These are phyloP conservation scores for Apophysomyces sp. DNA, from an alignment of 371 early-diverging fungal genomes.

Conservation along the genomic window DNA sequence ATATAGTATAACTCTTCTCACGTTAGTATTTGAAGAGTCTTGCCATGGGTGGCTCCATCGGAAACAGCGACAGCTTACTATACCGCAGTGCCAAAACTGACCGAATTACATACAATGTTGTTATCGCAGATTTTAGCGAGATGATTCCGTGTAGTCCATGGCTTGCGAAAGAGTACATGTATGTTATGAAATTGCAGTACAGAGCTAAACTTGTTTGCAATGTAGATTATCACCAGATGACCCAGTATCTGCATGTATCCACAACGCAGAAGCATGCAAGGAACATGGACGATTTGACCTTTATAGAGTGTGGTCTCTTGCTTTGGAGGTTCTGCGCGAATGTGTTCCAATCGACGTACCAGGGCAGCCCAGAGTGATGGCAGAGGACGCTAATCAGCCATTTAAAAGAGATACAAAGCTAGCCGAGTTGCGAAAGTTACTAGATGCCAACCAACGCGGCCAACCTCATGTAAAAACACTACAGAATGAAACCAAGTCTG, in stretches of 20 bases:
- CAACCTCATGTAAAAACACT: background rate
- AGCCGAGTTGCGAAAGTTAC: conserved; percentile 16
- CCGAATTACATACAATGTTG: conserved; percentile 39
- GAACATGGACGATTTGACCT: conserved; percentile 54
- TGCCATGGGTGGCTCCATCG: conserved; percentile 27
- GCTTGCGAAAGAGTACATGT: conserved; percentile 59
- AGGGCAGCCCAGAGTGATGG: conserved; percentile 13
- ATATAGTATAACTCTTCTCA: no score
- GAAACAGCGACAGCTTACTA: conserved; percentile 30
- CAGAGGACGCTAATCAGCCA: conserved; percentile 2
- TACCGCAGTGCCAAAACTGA: conserved; percentile 44
- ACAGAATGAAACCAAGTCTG: background rate
- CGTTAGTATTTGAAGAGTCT: conserved; percentile 26
- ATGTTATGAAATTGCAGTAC: no score
- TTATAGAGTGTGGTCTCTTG: conserved; percentile 70
- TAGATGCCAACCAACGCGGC: conserved; percentile 4
- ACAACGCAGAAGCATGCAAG: conserved; percentile 62
- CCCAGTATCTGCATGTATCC: conserved; percentile 57
- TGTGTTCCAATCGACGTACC: conserved; percentile 36
- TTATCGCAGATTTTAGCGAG: conserved; percentile 44
- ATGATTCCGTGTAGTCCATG: conserved; percentile 54
- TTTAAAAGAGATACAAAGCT: conserved; percentile 24
- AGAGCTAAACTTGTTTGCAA: no score
- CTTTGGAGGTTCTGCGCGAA: conserved; percentile 62
- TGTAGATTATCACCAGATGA: conserved; percentile 49